Evolutionary conservation across 2,329 filamentous ascomycete genomes (phyloP).

Genomic region (Sarocladium kiliense): DNA sequence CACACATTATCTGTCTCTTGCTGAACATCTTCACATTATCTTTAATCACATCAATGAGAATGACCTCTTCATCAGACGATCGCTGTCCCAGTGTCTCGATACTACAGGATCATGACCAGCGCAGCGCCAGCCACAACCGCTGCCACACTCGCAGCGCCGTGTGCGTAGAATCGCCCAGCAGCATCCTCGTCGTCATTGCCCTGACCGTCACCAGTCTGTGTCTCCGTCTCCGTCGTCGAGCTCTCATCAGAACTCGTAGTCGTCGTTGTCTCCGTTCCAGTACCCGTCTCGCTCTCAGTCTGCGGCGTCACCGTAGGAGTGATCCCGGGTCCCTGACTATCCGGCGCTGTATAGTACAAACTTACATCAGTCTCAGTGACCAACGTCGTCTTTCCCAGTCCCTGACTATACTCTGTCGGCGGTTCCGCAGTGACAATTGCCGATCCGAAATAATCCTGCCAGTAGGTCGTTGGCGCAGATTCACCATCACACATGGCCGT

Average conservation of each 20-base stretch:
- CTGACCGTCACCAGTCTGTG: background rate
- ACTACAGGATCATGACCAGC: background rate
- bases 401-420: too few relatives aligned
- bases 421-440: slow-evolving; percentile 9
- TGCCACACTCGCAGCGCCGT: background rate
- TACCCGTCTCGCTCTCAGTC: slow-evolving; percentile 15
- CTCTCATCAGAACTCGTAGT: background rate
- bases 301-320: slow-evolving; percentile 30
- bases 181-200: background rate
- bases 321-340: slow-evolving; percentile 30
- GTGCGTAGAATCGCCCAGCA: background rate
- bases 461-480: slow-evolving; percentile 29
- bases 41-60: background rate
- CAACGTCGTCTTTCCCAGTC: background rate
- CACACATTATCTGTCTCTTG: background rate
- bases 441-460: slow-evolving; percentile 27
- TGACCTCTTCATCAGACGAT: background rate
- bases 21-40: background rate
- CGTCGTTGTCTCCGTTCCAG: background rate
- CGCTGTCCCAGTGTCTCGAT: background rate
- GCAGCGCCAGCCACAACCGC: background rate
- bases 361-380: slow-evolving; percentile 23
- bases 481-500: background rate
- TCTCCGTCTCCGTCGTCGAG: background rate
- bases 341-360: slow-evolving; percentile 35